A percentile compares a stretch with the other conserved stretches of the same genome.
Evolutionary conservation across 1,139 yeast genomes (phyloP).

Genomic region (Sugiyamaella pinicola): DNA sequence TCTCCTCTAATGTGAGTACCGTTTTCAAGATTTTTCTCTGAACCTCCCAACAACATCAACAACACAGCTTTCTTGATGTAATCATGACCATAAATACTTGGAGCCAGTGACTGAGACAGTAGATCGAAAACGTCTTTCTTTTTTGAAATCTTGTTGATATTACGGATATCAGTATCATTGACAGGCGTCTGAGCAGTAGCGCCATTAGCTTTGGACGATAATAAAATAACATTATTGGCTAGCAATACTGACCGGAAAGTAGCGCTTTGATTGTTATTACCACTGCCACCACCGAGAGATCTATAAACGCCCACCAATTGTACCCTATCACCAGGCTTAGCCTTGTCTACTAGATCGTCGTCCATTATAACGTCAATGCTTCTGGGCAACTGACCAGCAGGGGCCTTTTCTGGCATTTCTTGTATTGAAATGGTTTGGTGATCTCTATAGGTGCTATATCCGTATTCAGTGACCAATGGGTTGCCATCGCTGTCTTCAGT

Average conservation of each 20-base stretch:
- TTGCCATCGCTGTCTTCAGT: slow-evolving; percentile 92
- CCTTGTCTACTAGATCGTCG: slow-evolving; percentile 88
- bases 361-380: slow-evolving; percentile 88
- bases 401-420: slow-evolving; percentile 98
- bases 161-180: slow-evolving; percentile 81
- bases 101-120: slow-evolving; percentile 86
- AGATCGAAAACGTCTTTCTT: slow-evolving; percentile 72
- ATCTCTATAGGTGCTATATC: slow-evolving; percentile 89
- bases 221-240: slow-evolving; percentile 85
- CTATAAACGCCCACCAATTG: slow-evolving; percentile 94
- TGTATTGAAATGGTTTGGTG: slow-evolving; percentile 93
- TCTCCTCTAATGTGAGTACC: slow-evolving; percentile 99
- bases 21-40: slow-evolving; percentile 88
- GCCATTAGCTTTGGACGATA: slow-evolving; percentile 82
- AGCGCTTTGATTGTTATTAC: slow-evolving; percentile 49
- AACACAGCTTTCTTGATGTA: slow-evolving; percentile 88
- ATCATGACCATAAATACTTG: slow-evolving; percentile 93
- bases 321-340: slow-evolving; percentile 95
- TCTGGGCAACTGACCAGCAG: slow-evolving; percentile 96
- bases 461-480: slow-evolving; percentile 86
- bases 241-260: slow-evolving; percentile 79
- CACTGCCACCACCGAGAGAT: slow-evolving; percentile 84
- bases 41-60: slow-evolving; percentile 90
- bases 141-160: slow-evolving; percentile 70
- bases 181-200: slow-evolving; percentile 75